Percentiles rank a stretch among this genome's conserved stretches.
These are phyloP conservation scores for Geosmithia putterillii DNA, from an alignment of 2,329 filamentous ascomycete species.

Conservation along the genomic window DNA sequence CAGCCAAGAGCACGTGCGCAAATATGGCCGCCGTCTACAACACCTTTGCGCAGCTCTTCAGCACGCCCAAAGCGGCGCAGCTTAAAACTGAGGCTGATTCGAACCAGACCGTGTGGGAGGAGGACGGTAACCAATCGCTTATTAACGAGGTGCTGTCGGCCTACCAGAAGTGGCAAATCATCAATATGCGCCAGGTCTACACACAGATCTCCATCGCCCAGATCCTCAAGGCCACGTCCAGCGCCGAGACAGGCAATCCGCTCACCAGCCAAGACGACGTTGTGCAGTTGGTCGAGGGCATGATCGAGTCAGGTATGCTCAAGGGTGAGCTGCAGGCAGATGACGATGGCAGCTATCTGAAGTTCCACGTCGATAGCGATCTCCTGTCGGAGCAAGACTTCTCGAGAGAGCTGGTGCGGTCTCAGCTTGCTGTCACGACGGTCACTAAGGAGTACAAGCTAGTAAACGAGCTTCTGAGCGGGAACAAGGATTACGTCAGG, in stretches of 20 bases:
- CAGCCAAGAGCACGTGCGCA: slow-evolving; percentile 43
- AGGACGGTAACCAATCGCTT: slow-evolving; percentile 63
- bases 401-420: slow-evolving; percentile 28
- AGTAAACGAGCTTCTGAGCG: slow-evolving; percentile 40
- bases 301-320: slow-evolving; percentile 44
- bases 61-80: slow-evolving; percentile 35
- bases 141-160: slow-evolving; percentile 56
- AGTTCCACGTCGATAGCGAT: slow-evolving; percentile 31
- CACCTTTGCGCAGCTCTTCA: slow-evolving; percentile 57
- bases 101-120: slow-evolving; percentile 45
- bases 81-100: slow-evolving; percentile 53
- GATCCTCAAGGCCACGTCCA: slow-evolving; percentile 36
- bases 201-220: slow-evolving; percentile 42
- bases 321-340: slow-evolving; percentile 37
- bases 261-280: slow-evolving; percentile 30
- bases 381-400: slow-evolving; percentile 38
- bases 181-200: slow-evolving; percentile 63
- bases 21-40: slow-evolving; percentile 57
- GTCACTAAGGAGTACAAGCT: slow-evolving; percentile 34
- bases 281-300: slow-evolving; percentile 33
- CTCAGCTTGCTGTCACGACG: slow-evolving; percentile 27
- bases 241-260: slow-evolving; percentile 36
- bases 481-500: slow-evolving; percentile 44
- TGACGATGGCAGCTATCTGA: slow-evolving; percentile 31
- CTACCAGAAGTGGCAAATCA: slow-evolving; percentile 65